phyloP scores from a whole-genome alignment of 805 yeast genomes.

The Nakazawaea holstii region DNA sequence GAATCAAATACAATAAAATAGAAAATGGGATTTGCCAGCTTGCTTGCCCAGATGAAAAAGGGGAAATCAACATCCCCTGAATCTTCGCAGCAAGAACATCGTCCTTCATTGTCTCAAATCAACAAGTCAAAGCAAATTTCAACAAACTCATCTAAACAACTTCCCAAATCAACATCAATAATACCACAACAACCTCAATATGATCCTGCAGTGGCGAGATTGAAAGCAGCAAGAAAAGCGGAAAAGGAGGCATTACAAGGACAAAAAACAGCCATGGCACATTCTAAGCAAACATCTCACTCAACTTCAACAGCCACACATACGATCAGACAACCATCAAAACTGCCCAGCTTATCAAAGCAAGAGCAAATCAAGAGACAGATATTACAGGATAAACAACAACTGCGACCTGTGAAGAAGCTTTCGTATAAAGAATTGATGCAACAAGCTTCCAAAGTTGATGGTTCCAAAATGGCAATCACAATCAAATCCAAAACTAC shows the following conservation, averaged over 20 bases:
- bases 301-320: slow-evolving; percentile 3
- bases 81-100: too few species aligned
- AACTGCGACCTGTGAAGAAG: slow-evolving; percentile 29
- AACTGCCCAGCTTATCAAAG: slow-evolving; percentile 12
- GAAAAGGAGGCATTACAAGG: slow-evolving; percentile 49
- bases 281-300: slow-evolving; percentile 11
- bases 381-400: slow-evolving; percentile 6
- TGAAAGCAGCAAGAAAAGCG: slow-evolving; percentile 59
- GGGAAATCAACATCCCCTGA: not conserved
- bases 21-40: slow-evolving; percentile 18
- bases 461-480: slow-evolving; percentile 39
- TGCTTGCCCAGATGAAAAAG: slow-evolving; percentile 24
- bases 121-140: not conserved
- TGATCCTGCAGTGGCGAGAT: slow-evolving; percentile 68
- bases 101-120: not conserved
- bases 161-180: not conserved
- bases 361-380: slow-evolving; percentile 4
- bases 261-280: too few species aligned
- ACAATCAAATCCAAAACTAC: slow-evolving; percentile 21
- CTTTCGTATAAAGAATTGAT: slow-evolving; percentile 62
- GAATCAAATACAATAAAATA: too few species aligned
- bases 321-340: slow-evolving; percentile 7
- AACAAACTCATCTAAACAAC: not conserved
- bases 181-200: slow-evolving; percentile 22
- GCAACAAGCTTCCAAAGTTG: slow-evolving; percentile 62